Base-by-base conservation (phyloP, 352 stramenopile species). In the Saprolegnia parasitica region DNA sequence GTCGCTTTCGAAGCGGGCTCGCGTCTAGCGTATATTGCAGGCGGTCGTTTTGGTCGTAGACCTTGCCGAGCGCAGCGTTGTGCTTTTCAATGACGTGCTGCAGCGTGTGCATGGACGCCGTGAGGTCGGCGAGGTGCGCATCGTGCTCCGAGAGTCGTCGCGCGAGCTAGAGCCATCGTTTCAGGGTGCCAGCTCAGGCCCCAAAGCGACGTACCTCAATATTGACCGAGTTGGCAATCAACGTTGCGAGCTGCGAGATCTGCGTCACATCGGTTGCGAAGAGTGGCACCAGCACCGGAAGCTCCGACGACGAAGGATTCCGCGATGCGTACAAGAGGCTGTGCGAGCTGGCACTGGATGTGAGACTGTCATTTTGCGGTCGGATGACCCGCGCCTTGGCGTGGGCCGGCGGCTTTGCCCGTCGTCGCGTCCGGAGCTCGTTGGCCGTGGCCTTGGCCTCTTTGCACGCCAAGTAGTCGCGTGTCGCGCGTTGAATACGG, bases 171-270 rank as follows among this genome's bases (percentile, higher is more conserved):
- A 23, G 46, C 21, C 29, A 35, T 2, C 29, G 5, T 6, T 6
- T 35, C 2, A 2, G 29, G 2, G 29, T 35, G 29, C 5, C 29
- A 35, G 2, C 29, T 35, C 29, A 35, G 29, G 5, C 2, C 2
- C 29, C 29, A 35, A 35, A 35, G 29, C 29, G 2, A 35, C 9
- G 13, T 29, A 70, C 42, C 47, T 70, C 63, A 13, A 70, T 8
- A 18, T 61, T 70, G 21, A 70, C 63, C 32, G 63, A 70, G 46
- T 70, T 70, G 45, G 63, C 63, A 49, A 70, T 70, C 16, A 70
- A 23, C 20, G 39, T 50, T 4, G 63, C 63, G 10, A 70, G 47
- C 39, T 70, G 63, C 20, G 63, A 70, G 20, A 70, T 70, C 32
- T 70, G 63, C n/a, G 63, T 46, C 10, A 70, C 63, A 46, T 70